Base-by-base conservation (phyloP, 2,329 filamentous ascomycete species). In the Penicillium frequentans region DNA sequence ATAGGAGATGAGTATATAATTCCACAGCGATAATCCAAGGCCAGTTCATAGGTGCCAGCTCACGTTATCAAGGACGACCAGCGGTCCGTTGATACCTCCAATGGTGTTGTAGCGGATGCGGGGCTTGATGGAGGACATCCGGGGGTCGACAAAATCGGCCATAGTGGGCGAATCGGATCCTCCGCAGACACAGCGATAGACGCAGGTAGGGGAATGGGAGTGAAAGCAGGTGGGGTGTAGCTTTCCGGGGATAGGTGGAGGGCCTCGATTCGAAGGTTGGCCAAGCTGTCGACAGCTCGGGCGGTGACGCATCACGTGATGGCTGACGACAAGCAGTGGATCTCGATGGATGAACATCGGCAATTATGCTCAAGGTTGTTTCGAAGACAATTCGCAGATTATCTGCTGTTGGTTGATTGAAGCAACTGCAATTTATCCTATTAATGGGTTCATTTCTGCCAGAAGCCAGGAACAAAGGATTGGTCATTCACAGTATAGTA, bases 61-160 rank as follows among this genome's bases (percentile, higher is more conserved):
- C 77, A 96, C 93, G 85, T 96, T 96, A 76, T 98, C 95, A 67
- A 99, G 86, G 73, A 99, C 93, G 74, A 99, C 95, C 78, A 99
- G 86, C 70, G 95, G 95, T 58, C 95, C 95, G 81, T 99, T 99
- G 79, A 99, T 89, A 82, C 93, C 93, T 73, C 92, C 91, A 74
- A 99, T 92, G 69, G 95, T 99, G 83, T 99, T 99, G 86, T 99
- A 99, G 72, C 90, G 88, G 79, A 98, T 84, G 74, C 87, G 82
- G 67, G 88, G 88, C 73, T 86, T 84, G 74, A 90, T 78, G 68
- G 74, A 73, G 64, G 73, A 73, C 78, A 81, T 80, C 67, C 78
- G 75, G 59, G 74, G 75, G 61, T 79, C 78, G 63, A 75, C 66
- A 49, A 76, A 69, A 47, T 74, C 75, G 64, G 75, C 70, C 76